Evolutionary conservation across 345 rosid species (phyloP), one percentile per base, ranked within the genome.

Genomic region (Barbarea vulgaris): DNA sequence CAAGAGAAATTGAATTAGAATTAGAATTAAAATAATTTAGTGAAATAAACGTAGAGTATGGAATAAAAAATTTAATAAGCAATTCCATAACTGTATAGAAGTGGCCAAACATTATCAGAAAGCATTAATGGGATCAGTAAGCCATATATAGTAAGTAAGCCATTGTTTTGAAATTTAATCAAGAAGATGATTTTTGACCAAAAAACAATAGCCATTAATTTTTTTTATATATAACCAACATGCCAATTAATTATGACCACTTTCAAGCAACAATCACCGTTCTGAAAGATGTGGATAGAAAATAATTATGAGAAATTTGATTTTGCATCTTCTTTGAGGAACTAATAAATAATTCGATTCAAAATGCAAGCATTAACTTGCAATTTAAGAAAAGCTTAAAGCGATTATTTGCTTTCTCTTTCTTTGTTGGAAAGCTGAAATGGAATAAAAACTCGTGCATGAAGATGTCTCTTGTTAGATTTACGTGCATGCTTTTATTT

Each of bases 391-490:
- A 64, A 77, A 70, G 73, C n/a, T 64, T 46, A 78, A 78, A 78
- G 72, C 13, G 50, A 42, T 62, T 30, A 6, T 52, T 9, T 41
- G 76, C 77, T 78, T 66, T 78, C 44, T 58, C 69, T 77, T 59
- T 72, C 47, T 70, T 70, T 34, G 61, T 71, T 77, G 73, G 69
- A 72, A 78, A 72, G 81, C 73, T 72, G 69, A 59, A 77, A 58
- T 57, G 73, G 81, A 78, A 78, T 78, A 65, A 65, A 77, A 78
- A 58, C 73, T 72, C 81, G 73, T 78, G 81, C 77, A 72, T 72
- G 77, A 58, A 72, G 81, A 72, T 77, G 80, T 37, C 53, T 66
- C 77, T 51, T 50, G 56, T 65, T 77, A 48, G 72, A 59, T 65
- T 58, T 70, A 77, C 67, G 71, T 78, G 57, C 73, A 52, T 72